These are phyloP conservation scores for Diplosphaera chodatii DNA, from an alignment of 139 green algal genomes.

Conservation along the genomic window DNA sequence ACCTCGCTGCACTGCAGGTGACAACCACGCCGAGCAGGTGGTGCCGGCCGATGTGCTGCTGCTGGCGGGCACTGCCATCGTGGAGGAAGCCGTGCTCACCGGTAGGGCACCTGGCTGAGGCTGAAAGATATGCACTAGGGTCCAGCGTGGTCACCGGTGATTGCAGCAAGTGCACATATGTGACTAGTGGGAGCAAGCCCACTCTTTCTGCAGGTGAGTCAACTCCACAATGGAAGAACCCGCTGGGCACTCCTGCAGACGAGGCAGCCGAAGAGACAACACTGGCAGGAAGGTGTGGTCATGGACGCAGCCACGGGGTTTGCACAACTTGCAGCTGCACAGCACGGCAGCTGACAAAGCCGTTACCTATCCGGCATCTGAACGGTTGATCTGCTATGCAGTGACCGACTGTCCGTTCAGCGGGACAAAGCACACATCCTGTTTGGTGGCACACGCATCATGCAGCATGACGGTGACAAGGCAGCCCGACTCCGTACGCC, in stretches of 20 bases:
- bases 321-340: no score
- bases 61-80: slow-evolving; percentile 83
- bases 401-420: slow-evolving; percentile 57
- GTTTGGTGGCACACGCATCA: slow-evolving; percentile 84
- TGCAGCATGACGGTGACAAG: slow-evolving; percentile 74
- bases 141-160: no score
- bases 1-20: no score
- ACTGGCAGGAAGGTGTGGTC: slow-evolving; percentile 4
- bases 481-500: slow-evolving; percentile 57
- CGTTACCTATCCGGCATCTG: no score
- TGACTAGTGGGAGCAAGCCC: no score
- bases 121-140: no score
- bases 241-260: slow-evolving; percentile 22
- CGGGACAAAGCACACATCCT: slow-evolving; percentile 81
- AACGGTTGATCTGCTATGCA: no score
- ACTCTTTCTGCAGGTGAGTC: no score
- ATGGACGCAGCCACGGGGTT: no score
- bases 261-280: slow-evolving; percentile 4
- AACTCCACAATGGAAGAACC: slow-evolving; percentile 84
- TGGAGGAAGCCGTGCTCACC: slow-evolving; percentile 95
- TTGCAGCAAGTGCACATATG: no score
- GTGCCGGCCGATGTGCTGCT: slow-evolving; percentile 88
- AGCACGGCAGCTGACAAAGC: no score
- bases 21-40: slow-evolving; percentile 44
- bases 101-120: slow-evolving; percentile 41